phyloP scores from a whole-genome alignment of 208 protist species.

The Phytomonas serpens region DNA sequence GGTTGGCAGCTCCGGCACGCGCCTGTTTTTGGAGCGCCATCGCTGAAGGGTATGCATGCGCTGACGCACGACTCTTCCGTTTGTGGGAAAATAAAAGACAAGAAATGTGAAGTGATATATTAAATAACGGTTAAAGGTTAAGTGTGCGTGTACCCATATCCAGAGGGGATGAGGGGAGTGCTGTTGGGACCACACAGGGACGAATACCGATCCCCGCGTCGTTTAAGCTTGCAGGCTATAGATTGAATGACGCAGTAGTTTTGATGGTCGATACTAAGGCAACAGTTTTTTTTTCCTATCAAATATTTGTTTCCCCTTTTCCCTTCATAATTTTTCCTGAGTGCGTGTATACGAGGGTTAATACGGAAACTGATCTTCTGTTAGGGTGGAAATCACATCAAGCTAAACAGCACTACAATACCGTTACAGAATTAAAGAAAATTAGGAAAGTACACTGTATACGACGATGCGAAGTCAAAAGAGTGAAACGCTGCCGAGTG shows the following conservation, averaged over 20 bases:
- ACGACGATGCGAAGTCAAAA: conserved; percentile 3
- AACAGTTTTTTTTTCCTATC: background rate
- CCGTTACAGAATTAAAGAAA: conserved; percentile 6
- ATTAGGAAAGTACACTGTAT: background rate
- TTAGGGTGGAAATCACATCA: background rate
- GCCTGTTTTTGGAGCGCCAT: conserved; percentile 70
- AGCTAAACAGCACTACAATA: background rate
- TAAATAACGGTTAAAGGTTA: background rate
- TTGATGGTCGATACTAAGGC: background rate
- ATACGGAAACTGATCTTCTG: background rate
- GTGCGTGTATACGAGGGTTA: background rate
- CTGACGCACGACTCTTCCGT: background rate
- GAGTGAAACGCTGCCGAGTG: background rate
- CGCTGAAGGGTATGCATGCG: conserved; percentile 5
- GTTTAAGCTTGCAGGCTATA: background rate
- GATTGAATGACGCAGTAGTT: background rate
- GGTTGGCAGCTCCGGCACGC: conserved; percentile 59
- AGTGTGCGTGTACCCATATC: background rate
- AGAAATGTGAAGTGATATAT: background rate
- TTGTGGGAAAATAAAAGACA: background rate
- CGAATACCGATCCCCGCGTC: background rate
- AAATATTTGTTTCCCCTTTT: background rate
- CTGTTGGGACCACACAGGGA: background rate
- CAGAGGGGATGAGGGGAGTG: background rate
- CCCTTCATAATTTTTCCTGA: conserved; percentile 2